Evolutionary conservation across 169 alveolate genomes (phyloP), one percentile per base, ranked within the genome.

Genomic region (Plasmodium ovale): DNA sequence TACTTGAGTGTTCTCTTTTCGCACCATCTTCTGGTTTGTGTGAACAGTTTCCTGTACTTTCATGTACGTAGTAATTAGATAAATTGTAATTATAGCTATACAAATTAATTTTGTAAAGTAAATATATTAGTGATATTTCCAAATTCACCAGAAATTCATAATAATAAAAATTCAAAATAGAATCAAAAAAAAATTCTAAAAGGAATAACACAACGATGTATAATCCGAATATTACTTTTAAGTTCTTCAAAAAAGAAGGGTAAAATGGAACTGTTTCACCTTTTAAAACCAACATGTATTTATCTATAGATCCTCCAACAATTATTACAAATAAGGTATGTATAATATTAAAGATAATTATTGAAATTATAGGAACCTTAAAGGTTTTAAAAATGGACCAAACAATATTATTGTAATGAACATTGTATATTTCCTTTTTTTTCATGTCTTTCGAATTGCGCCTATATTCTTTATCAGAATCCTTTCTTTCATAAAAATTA

Each of bases 301-400:
- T 58, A 35, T 73, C 72, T 73, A 73, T 58, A 44, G 51, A 39
- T 56, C 47, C 62, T 25, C 87, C 87, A 23, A 35, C 37, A 37
- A 29, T 19, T 21, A 60, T 56, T 58, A 73, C 56, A 59, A 73
- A 39, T 39, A 73, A 35, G 49, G 72, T 73, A 14, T 73, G 73
- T 39, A 73, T 37, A 73, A 73, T 31, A 62, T 58, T 58, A 73
- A 73, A 58, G 23, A 58, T 58, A 58, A 73, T 56, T 56, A 73
- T 56, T 49, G 47, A 73, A 37, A 73, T 58, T 73, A 73, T 73
- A 23, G 47, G 54, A 59, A 73, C 25, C 54, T 39, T 73, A 73
- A 73, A 73, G 37, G 87, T 73, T 73, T 73, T 73, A 39, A 73
- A 73, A 59, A 73, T 39, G 56, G 87, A 39, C 64, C 72, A 73